Conservation (phyloP, 768 basidiomycete species). For the Asterophora lycoperdoides region DNA sequence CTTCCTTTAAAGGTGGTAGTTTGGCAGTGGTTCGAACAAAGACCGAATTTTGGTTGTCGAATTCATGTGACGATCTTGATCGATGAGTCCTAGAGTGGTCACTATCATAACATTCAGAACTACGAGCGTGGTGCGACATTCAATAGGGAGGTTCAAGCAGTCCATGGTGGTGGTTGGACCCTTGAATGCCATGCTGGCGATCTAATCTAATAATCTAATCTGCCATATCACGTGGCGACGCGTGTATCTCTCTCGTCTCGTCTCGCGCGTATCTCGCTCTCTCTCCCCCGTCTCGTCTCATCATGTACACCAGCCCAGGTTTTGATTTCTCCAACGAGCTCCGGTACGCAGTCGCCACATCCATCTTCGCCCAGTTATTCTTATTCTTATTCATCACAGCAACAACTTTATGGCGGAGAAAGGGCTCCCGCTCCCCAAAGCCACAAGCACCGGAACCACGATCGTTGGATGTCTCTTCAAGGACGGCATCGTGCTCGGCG, state of each 20-base stretch:
- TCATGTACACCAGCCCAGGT: slow-evolving; percentile 50
- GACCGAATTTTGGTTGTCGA: no score
- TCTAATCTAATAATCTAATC: slow-evolving; percentile 25
- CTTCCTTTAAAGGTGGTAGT: no score
- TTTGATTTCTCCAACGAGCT: slow-evolving; percentile 78
- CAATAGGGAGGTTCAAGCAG: no score
- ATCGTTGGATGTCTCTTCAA: slow-evolving; percentile 95
- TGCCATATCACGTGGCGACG: slow-evolving; percentile 27
- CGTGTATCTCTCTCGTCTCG: slow-evolving; percentile 16
- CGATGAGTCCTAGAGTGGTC: no score
- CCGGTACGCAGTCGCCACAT: no score
- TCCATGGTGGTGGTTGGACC: no score
- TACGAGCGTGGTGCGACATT: no score
- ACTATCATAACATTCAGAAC: no score
- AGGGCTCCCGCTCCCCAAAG: slow-evolving; percentile 73
- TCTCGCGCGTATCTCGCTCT: background rate
- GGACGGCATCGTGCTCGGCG: slow-evolving; percentile 91
- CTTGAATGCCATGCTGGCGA: no score
- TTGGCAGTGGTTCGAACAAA: no score
- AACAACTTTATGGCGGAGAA: slow-evolving; percentile 70
- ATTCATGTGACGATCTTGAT: no score
- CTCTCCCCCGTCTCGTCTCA: no score
- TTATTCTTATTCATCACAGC: slow-evolving; percentile 32
- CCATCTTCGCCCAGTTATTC: background rate
- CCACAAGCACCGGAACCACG: slow-evolving; percentile 92